Evolutionary conservation across 441 rosid genomes (phyloP), one percentile per base, ranked within the genome.

Genomic region (Kokia cookei): DNA sequence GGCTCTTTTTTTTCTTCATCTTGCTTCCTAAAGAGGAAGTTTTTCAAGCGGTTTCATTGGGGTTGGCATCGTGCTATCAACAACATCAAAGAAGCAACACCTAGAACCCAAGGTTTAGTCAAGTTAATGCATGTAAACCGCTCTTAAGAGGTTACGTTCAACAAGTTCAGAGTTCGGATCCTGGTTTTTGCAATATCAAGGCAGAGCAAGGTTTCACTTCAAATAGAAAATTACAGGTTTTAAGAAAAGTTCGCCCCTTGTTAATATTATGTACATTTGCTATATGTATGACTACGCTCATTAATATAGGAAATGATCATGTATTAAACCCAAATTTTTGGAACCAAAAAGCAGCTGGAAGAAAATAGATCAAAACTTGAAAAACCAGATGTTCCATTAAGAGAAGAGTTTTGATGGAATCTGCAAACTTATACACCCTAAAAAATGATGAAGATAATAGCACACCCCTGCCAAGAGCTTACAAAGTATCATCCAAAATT

Each of bases 391-490:
- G 15, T 45, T 62, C n/a, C 43, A 26, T 48, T 54, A 45, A 26
- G 19, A 19, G 51, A 45, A 57, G 47, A 60, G 29, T 40, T 42
- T 54, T 42, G 19, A 65, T 70, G 35, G 14, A 58, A 75, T 26
- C 50, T 5, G 40, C 19, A 26, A 48, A 10, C 45, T 69, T 42
- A 4, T 42, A 4, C 7, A 10, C 45, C 2, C 26, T 5, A 7
- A 69, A 69, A 50, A 27, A 37, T 14, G 57, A 32, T 1, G 15
- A 63, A 15, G 48, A 17, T 1, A 63, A 37, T 17, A 37, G 67
- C 27, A 69, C 65, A 51, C 55, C 37, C 73, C 73, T n/a, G 58
- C 68, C 50, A 40, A 29, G 60, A 64, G 66, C 57, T 48, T 50
- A 54, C 48, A 62, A 51, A 65, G 75, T 45, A 51, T 42, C 27